These are phyloP conservation scores for Plasmodium vivax DNA, from an alignment of 169 alveolate species.

Conservation along the genomic window DNA sequence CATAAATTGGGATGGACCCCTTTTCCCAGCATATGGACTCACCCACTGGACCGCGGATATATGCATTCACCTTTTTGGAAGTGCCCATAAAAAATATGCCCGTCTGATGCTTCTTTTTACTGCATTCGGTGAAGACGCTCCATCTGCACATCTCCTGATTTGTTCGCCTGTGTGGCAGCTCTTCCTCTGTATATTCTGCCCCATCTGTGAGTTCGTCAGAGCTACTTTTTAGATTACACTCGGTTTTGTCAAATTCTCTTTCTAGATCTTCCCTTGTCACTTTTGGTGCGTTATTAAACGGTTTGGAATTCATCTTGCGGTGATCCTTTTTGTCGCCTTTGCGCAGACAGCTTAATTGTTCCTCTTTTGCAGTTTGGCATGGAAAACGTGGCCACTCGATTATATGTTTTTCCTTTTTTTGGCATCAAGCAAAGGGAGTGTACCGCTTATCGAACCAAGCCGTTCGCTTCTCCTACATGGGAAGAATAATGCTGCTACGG, in stretches of 20 bases:
- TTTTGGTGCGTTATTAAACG: background rate
- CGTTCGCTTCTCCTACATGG: background rate
- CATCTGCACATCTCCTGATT: background rate
- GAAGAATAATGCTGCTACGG: background rate
- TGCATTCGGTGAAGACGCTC: background rate
- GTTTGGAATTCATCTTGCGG: background rate
- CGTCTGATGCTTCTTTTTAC: background rate
- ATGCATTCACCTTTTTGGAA: background rate
- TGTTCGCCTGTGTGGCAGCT: background rate
- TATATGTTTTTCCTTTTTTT: background rate
- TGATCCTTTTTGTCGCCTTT: background rate
- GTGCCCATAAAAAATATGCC: constrained; percentile 1
- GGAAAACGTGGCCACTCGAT: background rate
- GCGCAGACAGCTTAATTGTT: background rate
- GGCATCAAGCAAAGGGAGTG: background rate
- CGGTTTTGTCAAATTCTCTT: background rate
- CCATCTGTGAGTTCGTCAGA: background rate
- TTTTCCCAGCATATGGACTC: background rate
- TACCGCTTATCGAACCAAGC: background rate
- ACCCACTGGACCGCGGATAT: background rate
- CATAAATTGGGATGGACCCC: background rate
- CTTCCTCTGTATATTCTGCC: background rate
- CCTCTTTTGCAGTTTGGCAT: background rate
- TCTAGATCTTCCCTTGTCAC: background rate
- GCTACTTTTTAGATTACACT: background rate